phyloP scores from a whole-genome alignment of 192 early-diverging fungal genomes.

The Podila horticola region DNA sequence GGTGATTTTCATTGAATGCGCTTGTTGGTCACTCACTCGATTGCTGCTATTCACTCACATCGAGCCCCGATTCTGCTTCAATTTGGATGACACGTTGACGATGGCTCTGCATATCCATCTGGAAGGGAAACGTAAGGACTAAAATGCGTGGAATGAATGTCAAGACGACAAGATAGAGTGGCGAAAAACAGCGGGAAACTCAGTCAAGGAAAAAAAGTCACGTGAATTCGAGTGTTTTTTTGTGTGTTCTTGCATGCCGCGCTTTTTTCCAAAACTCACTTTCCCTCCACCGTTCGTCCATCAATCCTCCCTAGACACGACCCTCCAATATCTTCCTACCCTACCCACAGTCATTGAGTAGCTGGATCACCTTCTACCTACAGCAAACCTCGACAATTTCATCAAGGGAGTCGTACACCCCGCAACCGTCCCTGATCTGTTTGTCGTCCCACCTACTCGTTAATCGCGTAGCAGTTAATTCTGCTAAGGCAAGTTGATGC shows the following conservation, averaged over 20 bases:
- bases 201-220: neutral
- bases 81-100: slow-evolving; percentile 18
- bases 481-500: no score
- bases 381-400: no score
- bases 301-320: no score
- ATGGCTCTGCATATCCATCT: neutral
- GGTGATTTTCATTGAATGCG: neutral
- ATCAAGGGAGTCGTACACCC: no score
- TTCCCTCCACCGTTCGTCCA: neutral
- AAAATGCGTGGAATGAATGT: neutral
- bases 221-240: neutral
- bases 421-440: no score
- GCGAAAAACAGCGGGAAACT: neutral
- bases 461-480: no score
- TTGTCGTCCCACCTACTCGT: no score
- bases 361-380: no score
- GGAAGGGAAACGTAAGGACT: neutral
- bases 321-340: no score
- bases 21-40: no score
- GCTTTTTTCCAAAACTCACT: neutral
- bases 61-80: slow-evolving; percentile 30
- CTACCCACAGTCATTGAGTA: neutral
- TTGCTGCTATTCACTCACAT: slow-evolving; percentile 12
- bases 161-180: neutral
- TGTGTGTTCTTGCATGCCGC: neutral